Base-by-base conservation (phyloP, 192 early-diverging fungal species). In the Kappamyces sp. region DNA sequence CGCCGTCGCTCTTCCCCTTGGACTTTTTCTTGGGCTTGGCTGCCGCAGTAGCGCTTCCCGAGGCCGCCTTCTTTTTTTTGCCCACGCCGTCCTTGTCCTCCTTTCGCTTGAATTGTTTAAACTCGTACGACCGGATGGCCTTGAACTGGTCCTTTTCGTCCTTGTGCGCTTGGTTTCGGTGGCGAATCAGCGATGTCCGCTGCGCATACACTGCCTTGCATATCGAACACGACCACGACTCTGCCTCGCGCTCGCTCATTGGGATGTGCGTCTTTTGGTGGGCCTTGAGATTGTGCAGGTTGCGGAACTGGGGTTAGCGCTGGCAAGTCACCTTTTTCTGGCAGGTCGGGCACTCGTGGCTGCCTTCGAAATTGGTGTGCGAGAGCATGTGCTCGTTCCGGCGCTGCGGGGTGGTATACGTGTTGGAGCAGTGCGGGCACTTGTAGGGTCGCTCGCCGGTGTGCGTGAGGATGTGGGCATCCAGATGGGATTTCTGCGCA, bases 401-500 rank as follows among this genome's bases (percentile, higher is more conserved):
- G 12, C 50, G 9, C 9, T 34, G 40, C 36, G 36, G 36, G 50
- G 50, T 52, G 40, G 82, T 74, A 68, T 90, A 92, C 3, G 86
- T 79, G 14, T 78, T 48, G 1, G 74, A 43, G 63, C 90, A 92
- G 8, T 70, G 36, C 29, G 66, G 50, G 50, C 89, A 91, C 33
- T 62, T 61, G 65, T 81, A 85, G 2, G 88, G 84, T 40, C 78
- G 68, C 42, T 68, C 57, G 34, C 63, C 66, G 3, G 81, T 70
- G 63, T 85, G 84, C 30, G 78, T 74, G 47, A 71, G 61, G 53
- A 80, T 62, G 63, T 89, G 87, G 0, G 80, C 75, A 33, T 83
- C 84, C 38, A 88, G 71, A 70, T 86, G 85, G 66, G 82, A 85
- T 22, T 67, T 58, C 2, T 84, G 68, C 0, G 77, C 69, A 61